Evolutionary conservation across 1,284 basidiomycete species (phyloP).

Genomic region (Malassezia sp.): DNA sequence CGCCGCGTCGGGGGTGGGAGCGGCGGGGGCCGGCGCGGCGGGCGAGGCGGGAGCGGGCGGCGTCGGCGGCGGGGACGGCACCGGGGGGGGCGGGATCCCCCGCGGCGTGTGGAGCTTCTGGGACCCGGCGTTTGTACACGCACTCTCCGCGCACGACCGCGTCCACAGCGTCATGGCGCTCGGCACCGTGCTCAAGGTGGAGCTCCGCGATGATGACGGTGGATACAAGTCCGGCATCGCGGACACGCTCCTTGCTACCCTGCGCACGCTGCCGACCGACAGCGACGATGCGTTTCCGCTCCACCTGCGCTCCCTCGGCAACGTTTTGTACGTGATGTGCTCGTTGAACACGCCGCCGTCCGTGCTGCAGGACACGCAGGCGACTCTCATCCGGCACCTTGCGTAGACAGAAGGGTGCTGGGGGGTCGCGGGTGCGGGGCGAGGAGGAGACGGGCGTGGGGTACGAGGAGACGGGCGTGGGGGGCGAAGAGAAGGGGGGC

Average conservation of each 20-base stretch:
- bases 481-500: too few relatives aligned
- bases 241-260: conserved; percentile 19
- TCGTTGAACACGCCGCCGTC: conserved; percentile 61
- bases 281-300: conserved; percentile 54
- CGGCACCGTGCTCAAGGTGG: conserved; percentile 75
- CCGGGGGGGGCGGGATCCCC: conserved; percentile 11
- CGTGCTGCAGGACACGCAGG: conserved; percentile 21
- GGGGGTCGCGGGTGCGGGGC: too few relatives aligned
- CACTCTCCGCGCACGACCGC: conserved; percentile 54
- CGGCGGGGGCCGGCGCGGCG: too few relatives aligned
- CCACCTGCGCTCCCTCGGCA: conserved; percentile 78
- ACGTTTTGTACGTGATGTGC: conserved; percentile 88
- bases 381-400: not conserved
- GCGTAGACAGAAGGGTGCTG: not conserved
- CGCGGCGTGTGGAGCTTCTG: conserved; percentile 86
- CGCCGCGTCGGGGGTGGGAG: not conserved
- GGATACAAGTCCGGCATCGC: conserved; percentile 32
- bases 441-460: too few relatives aligned
- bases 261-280: conserved; percentile 1
- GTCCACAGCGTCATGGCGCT: conserved; percentile 74
- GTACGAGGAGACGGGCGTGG: too few relatives aligned
- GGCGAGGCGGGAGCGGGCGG: too few relatives aligned
- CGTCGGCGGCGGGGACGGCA: not conserved
- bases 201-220: conserved; percentile 55
- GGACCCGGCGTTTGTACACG: conserved; percentile 61